Evolutionary conservation across 2,329 filamentous ascomycete species (phyloP).

Genomic region (Parastagonospora avenae): DNA sequence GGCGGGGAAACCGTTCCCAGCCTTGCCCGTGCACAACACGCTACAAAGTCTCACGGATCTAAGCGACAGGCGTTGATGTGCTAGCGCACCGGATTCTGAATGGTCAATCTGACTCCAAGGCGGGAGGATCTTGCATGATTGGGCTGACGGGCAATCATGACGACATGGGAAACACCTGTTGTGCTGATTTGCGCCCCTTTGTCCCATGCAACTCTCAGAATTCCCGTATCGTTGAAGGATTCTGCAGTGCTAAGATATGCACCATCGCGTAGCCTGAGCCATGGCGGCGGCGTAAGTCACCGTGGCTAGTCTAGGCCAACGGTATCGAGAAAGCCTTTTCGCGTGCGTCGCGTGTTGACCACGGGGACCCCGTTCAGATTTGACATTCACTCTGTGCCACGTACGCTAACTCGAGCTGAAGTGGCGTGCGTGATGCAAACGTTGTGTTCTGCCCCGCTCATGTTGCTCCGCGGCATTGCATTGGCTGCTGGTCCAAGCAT

Average conservation of each 20-base stretch:
- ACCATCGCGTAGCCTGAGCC: neutral
- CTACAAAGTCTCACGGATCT: slow-evolving; percentile 22
- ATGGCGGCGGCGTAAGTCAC: neutral
- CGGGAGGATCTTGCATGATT: slow-evolving; percentile 10
- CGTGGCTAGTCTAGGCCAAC: neutral
- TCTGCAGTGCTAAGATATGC: slow-evolving; percentile 3
- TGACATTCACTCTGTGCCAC: neutral
- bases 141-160: slow-evolving; percentile 5
- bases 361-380: neutral
- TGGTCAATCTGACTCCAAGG: slow-evolving; percentile 10
- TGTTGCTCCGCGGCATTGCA: neutral
- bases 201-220: neutral
- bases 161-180: slow-evolving; percentile 6
- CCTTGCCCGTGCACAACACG: slow-evolving; percentile 1
- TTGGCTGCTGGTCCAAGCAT: neutral
- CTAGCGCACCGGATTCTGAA: slow-evolving; percentile 9
- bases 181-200: neutral
- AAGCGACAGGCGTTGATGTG: slow-evolving; percentile 17
- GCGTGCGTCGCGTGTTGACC: neutral
- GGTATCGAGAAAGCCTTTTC: neutral
- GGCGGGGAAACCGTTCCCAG: neutral
- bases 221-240: neutral
- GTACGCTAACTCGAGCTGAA: neutral
- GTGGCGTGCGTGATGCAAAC: neutral
- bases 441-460: neutral